Evolutionary conservation across 495 filamentous ascomycete genomes (phyloP), one percentile per base, ranked within the genome.

Genomic region (Hyphodiscus hymeniophilus): DNA sequence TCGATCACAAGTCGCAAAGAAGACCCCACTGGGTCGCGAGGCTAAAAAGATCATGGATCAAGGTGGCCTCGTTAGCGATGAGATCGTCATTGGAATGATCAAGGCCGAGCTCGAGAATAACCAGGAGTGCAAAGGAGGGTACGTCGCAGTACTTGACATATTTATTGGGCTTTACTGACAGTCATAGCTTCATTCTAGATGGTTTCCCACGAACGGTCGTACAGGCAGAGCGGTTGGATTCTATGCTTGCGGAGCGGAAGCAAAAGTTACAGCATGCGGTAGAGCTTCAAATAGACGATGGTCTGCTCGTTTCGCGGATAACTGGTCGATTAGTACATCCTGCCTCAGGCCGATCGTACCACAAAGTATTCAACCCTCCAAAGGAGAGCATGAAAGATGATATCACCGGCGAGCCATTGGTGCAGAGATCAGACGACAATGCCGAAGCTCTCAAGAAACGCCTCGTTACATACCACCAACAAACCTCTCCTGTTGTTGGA

Each of bases 41-140:
- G 92, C 92, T 49, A 99, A 99, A 84, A 99, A 99, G 82, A 99
- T 99, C 68, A 99, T 99, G 92, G 91, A 99, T 60, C 82, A 89
- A 62, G 92, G 92, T 58, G 92, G 89, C 47, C 79, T 99, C 47
- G 92, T 99, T 61, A 95, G 88, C 67, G 92, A 99, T 63, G 94
- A 97, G 65, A 99, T 99, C 63, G 89, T 99, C 77, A 81, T 99
- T 63, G 85, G 89, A 66, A 99, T 99, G 94, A 99, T 99, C 73
- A 88, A 87, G 79, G 82, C 79, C 65, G 90, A 99, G 76, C 77
- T 99, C 17, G 85, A 94, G 55, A 86, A 77, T 73, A 99, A 99
- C 70, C 54, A 66, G 46, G 90, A 97, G 69, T 99, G 92, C 82
- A 88, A 86, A 77, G 91, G 90, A 68, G 92, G 92, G 92, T 91